phyloP scores from a whole-genome alignment of 805 yeast genomes.

The Saccharomycopsis microspora region DNA sequence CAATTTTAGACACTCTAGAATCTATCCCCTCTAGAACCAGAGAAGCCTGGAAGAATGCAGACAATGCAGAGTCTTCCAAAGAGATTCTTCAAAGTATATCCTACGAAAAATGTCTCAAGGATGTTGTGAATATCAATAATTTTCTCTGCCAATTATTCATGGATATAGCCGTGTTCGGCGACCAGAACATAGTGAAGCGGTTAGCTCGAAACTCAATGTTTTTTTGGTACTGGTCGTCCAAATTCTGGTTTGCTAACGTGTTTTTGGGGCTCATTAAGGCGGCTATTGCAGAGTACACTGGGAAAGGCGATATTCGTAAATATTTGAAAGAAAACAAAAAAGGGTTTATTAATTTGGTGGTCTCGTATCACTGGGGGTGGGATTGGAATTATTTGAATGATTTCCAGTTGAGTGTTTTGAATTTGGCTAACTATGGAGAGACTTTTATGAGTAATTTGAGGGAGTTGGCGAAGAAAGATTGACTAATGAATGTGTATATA shows the following conservation, averaged over 20 bases:
- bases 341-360: slow-evolving; percentile 7
- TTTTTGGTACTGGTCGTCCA: slow-evolving; percentile 14
- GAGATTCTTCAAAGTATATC: not conserved
- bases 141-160: slow-evolving; percentile 12
- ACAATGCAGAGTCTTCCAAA: not conserved
- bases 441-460: slow-evolving; percentile 9
- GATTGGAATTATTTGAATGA: slow-evolving; percentile 14
- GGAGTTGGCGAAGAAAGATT: too few species aligned
- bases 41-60: not conserved
- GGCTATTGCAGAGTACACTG: not conserved
- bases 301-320: not conserved
- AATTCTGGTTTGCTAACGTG: slow-evolving; percentile 15
- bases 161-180: slow-evolving; percentile 16
- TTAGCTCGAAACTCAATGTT: slow-evolving; percentile 3
- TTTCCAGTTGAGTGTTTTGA: slow-evolving; percentile 13
- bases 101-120: not conserved
- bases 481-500: too few species aligned
- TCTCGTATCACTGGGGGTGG: slow-evolving; percentile 16
- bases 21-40: too few species aligned
- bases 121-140: slow-evolving; percentile 1
- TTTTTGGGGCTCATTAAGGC: slow-evolving; percentile 1
- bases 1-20: not conserved
- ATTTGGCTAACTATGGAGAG: slow-evolving; percentile 4
- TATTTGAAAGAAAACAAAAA: slow-evolving; percentile 2
- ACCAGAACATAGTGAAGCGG: slow-evolving; percentile 4